A percentile compares a stretch with the other conserved stretches of the same genome.
These are phyloP conservation scores for Gentiana straminea DNA, from an alignment of 257 asterid species.

Conservation along the genomic window DNA sequence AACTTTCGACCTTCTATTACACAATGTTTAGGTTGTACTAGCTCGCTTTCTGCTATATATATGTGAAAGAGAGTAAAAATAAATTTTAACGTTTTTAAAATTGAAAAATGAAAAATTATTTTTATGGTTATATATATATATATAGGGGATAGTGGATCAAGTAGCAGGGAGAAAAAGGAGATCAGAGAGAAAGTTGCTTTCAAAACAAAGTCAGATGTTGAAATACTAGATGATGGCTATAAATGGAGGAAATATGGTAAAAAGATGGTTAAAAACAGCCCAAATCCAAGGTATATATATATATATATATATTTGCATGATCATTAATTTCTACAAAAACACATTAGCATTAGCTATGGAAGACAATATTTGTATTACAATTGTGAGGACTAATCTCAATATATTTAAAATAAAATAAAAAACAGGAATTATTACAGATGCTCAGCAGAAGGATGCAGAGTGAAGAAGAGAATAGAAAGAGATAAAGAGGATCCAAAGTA, in stretches of 20 bases:
- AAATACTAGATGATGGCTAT: slow-evolving; percentile 82
- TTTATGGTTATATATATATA: too few species aligned
- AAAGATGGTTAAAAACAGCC: slow-evolving; percentile 94
- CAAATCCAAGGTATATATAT: slow-evolving; percentile 60
- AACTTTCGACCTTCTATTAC: neutral
- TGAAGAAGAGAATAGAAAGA: slow-evolving; percentile 86
- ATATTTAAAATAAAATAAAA: neutral
- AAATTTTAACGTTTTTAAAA: too few species aligned
- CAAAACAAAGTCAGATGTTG: slow-evolving; percentile 72
- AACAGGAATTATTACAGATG: slow-evolving; percentile 86
- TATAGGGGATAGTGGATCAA: slow-evolving; percentile 33
- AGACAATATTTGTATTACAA: neutral
- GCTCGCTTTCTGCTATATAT: too few species aligned
- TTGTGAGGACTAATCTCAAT: slow-evolving; percentile 1
- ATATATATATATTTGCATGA: neutral
- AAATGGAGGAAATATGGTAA: slow-evolving; percentile 98
- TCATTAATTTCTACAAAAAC: too few species aligned
- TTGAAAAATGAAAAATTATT: neutral
- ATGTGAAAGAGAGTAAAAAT: too few species aligned
- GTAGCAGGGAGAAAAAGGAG: slow-evolving; percentile 29
- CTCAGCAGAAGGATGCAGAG: slow-evolving; percentile 71
- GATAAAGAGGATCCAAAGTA: slow-evolving; percentile 68
- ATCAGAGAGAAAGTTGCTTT: slow-evolving; percentile 67
- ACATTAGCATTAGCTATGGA: too few species aligned
- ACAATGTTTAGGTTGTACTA: neutral